Evolutionary conservation across 352 stramenopile species (phyloP).

Genomic region (Phytophthora kernoviae): DNA sequence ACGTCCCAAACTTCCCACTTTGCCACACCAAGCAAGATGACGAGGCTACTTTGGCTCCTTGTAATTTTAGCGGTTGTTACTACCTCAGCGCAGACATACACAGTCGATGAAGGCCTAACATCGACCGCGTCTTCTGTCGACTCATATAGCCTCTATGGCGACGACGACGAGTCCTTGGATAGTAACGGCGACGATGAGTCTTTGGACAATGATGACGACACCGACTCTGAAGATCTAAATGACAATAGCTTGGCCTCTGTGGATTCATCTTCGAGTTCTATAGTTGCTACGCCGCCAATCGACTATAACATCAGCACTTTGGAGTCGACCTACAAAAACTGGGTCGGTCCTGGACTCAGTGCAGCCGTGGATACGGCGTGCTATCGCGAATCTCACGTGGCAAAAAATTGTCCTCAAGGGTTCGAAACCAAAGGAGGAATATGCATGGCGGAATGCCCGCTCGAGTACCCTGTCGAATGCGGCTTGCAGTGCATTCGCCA

Average conservation of each 20-base stretch:
- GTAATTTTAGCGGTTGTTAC: not conserved
- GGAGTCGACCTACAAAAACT: slow-evolving; percentile 19
- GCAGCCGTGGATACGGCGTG: slow-evolving; percentile 38
- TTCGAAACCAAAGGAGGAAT: slow-evolving; percentile 57
- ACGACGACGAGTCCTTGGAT: slow-evolving; percentile 6
- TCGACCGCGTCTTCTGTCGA: not conserved
- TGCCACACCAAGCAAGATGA: slow-evolving; percentile 3
- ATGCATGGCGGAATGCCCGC: slow-evolving; percentile 63
- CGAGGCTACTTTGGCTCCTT: slow-evolving; percentile 1
- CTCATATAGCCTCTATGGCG: too few relatives aligned
- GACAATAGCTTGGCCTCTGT: too few relatives aligned
- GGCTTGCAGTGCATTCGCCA: slow-evolving; percentile 36
- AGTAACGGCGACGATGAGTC: not conserved
- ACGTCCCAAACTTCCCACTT: too few relatives aligned
- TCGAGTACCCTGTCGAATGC: slow-evolving; percentile 72
- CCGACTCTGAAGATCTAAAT: too few relatives aligned
- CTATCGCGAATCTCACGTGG: slow-evolving; percentile 48
- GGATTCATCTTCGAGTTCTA: too few relatives aligned
- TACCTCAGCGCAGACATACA: slow-evolving; percentile 2
- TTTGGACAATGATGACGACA: not conserved
- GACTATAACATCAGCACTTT: slow-evolving; percentile 17
- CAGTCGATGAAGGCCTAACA: not conserved
- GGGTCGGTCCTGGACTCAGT: slow-evolving; percentile 7
- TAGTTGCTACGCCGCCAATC: too few relatives aligned
- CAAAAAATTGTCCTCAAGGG: slow-evolving; percentile 30